phyloP scores from a whole-genome alignment of 1,284 basidiomycete genomes.

The Ustanciosporium gigantosporum region DNA sequence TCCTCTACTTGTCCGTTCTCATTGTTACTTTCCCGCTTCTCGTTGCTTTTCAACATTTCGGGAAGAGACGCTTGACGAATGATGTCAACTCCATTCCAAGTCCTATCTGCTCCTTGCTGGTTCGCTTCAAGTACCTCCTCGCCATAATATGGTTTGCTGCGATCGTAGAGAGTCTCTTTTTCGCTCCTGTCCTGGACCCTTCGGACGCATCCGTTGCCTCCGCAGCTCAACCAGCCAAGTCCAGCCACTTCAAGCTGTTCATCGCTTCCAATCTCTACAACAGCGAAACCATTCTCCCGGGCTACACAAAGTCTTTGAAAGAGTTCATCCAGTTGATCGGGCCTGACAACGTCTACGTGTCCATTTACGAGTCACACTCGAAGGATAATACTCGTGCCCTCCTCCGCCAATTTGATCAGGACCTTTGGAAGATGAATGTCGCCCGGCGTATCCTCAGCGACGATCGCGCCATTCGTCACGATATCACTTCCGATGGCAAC shows the following conservation, averaged over 20 bases:
- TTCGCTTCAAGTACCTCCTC: slow-evolving; percentile 7
- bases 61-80: background rate
- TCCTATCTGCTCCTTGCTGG: background rate
- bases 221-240: background rate
- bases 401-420: slow-evolving; percentile 61
- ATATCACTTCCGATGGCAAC: slow-evolving; percentile 12
- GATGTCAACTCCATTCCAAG: background rate
- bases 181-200: slow-evolving; percentile 2
- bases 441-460: slow-evolving; percentile 32
- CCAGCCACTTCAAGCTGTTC: slow-evolving; percentile 19
- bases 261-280: slow-evolving; percentile 53
- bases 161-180: slow-evolving; percentile 16
- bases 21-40: slow-evolving; percentile 10
- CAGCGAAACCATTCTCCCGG: slow-evolving; percentile 41
- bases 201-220: background rate
- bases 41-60: background rate
- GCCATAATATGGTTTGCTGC: slow-evolving; percentile 20
- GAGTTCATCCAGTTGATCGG: slow-evolving; percentile 61
- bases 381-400: slow-evolving; percentile 64
- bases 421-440: slow-evolving; percentile 53
- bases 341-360: slow-evolving; percentile 66
- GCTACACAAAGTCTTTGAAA: slow-evolving; percentile 30
- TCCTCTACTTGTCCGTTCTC: slow-evolving; percentile 22
- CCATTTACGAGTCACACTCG: slow-evolving; percentile 68
- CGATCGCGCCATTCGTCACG: slow-evolving; percentile 27